Evolutionary conservation across 2,329 filamentous ascomycete genomes (phyloP), one percentile per base, ranked within the genome.

Genomic region (Penicillium aurantiogriseum): DNA sequence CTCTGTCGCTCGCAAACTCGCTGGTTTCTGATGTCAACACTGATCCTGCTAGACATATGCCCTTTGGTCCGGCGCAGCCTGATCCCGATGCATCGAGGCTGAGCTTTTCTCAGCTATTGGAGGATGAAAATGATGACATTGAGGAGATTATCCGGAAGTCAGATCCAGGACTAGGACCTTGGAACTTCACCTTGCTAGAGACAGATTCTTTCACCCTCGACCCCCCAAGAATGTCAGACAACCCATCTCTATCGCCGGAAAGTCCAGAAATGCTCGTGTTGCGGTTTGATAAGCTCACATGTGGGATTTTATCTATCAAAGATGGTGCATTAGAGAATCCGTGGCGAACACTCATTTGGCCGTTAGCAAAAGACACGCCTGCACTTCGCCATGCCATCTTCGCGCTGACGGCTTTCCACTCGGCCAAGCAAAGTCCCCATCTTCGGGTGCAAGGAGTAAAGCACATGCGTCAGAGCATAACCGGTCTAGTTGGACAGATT

Each of bases 291-390:
- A 81, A 79, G 62, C 77, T 86, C 56, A 90, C 87, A 0, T 90
- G 87, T 67, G 86, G 86, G 3, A 88, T 90, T 48, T 76, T 90
- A 21, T 90, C 87, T 0, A 80, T 90, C 51, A 89, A 89, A 67
- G 86, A 90, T 69, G 87, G 87, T 0, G 80, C 81, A 7, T 83
- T 80, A 2, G 88, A 90, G 64, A 90, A 90, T 67, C 87, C 87
- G 2, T 90, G 88, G 88, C 81, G 86, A 29, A 89, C 83, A 6
- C 76, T 88, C 45, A 78, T 90, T n/a, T 88, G 86, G 85, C 87
- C 88, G 1, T 73, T 90, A 47, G 85, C 86, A 3, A 80, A 79
- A 63, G 80, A 85, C 47, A 87, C 83, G 4, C 84, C 85, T 2
- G 86, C 87, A 3, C 74, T 90, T 36, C 87, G 85, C 63, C 85